These are phyloP conservation scores for Penicillium sp. DNA, from an alignment of 2,329 filamentous ascomycete genomes.

Conservation along the genomic window DNA sequence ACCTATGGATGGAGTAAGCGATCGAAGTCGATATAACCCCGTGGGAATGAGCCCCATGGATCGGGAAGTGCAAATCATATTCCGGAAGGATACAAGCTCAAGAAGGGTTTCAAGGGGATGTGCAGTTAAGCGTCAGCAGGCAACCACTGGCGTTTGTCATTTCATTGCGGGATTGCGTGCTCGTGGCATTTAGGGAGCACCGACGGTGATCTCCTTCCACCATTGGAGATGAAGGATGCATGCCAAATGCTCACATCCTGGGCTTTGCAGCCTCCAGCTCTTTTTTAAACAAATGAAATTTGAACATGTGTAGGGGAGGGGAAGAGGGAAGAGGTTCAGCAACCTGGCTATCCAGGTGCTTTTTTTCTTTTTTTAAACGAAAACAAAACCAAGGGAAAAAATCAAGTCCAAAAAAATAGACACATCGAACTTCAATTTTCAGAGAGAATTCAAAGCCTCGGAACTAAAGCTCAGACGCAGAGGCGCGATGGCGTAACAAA, in stretches of 20 bases:
- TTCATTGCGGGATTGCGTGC: slow-evolving; percentile 38
- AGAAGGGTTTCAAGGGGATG: slow-evolving; percentile 13
- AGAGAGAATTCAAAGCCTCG: background rate
- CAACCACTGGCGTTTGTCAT: slow-evolving; percentile 31
- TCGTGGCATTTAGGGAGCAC: slow-evolving; percentile 21
- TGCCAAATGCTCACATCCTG: background rate
- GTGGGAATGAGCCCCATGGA: slow-evolving; percentile 11
- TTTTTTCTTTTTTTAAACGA: background rate
- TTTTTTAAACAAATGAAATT: slow-evolving; percentile 3
- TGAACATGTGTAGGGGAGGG: background rate
- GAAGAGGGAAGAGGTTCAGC: background rate
- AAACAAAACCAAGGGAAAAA: too few relatives aligned
- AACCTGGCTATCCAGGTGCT: background rate
- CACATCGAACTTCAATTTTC: slow-evolving; percentile 4
- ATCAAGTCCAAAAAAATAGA: background rate
- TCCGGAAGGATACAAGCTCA: slow-evolving; percentile 12
- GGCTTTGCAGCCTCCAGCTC: background rate
- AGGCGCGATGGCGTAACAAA: slow-evolving; percentile 34
- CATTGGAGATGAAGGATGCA: slow-evolving; percentile 1
- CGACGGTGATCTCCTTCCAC: slow-evolving; percentile 20
- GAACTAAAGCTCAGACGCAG: slow-evolving; percentile 8
- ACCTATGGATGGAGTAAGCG: slow-evolving; percentile 26
- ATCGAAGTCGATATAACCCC: slow-evolving; percentile 5
- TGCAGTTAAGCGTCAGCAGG: slow-evolving; percentile 18
- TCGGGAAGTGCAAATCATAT: slow-evolving; percentile 21